Conservation (phyloP, 495 filamentous ascomycete genomes). For the Ramalina intermedia region DNA sequence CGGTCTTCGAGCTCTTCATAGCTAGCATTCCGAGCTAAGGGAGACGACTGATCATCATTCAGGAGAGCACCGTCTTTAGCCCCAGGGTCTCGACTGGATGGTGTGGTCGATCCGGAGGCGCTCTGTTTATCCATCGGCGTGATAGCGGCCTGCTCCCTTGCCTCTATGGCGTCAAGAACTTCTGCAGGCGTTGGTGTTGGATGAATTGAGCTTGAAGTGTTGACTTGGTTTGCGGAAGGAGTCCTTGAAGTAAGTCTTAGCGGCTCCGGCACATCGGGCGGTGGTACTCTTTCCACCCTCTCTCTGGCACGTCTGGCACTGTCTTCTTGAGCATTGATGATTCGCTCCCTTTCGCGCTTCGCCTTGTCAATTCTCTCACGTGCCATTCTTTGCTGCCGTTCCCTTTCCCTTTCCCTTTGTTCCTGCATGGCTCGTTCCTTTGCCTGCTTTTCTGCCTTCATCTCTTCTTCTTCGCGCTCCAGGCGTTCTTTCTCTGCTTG, state of each 20-base stretch:
- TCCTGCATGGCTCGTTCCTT: neutral
- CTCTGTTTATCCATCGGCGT: neutral
- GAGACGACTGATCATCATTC: constrained; percentile 10
- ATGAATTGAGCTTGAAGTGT: neutral
- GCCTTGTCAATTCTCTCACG: constrained; percentile 3
- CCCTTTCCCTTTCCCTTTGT: constrained; percentile 2
- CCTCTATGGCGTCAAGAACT: neutral
- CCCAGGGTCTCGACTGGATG: neutral
- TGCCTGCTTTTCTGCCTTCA: neutral
- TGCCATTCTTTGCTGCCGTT: constrained; percentile 4
- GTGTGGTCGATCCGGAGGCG: neutral
- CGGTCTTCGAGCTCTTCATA: constrained; percentile 10
- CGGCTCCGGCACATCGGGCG: neutral
- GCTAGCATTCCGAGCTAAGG: constrained; percentile 15
- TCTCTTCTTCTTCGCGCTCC: neutral
- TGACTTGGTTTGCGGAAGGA: neutral
- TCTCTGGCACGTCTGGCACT: constrained; percentile 2
- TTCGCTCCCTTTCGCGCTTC: neutral
- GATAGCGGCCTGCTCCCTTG: neutral
- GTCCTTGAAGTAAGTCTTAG: neutral
- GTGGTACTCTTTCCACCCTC: neutral
- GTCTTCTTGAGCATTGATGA: neutral
- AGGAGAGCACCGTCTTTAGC: neutral
- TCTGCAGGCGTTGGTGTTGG: neutral
- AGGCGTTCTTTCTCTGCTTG: neutral